Evolutionary conservation across 2,329 filamentous ascomycete species (phyloP).

Genomic region (Cladosporium velox): DNA sequence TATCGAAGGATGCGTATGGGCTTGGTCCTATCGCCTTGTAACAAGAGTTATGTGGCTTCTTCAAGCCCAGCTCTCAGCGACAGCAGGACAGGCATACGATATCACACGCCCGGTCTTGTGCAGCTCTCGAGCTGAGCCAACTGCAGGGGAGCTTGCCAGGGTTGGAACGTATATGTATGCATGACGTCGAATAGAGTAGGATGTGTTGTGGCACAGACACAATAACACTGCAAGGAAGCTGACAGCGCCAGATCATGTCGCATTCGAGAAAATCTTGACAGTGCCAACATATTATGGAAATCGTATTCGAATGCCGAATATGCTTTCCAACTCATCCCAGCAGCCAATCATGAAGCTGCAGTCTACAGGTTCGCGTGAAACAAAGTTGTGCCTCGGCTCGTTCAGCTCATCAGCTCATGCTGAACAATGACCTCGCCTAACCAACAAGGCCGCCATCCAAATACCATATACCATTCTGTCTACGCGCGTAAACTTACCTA

Average conservation of each 20-base stretch:
- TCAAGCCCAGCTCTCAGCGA: neutral
- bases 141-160: constrained; percentile 13
- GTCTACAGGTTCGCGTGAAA: neutral
- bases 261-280: neutral
- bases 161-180: neutral
- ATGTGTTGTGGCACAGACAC: neutral
- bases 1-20: no score
- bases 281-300: neutral
- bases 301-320: neutral
- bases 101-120: neutral
- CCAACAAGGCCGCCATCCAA: neutral
- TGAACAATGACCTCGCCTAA: constrained; percentile 8
- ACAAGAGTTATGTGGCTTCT: neutral
- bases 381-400: constrained; percentile 9
- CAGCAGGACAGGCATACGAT: neutral
- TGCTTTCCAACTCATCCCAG: neutral
- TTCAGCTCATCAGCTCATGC: neutral
- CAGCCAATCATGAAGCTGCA: constrained; percentile 7
- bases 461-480: neutral
- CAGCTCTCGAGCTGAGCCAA: constrained; percentile 4
- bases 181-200: constrained; percentile 8
- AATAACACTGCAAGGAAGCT: neutral
- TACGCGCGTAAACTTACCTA: neutral
- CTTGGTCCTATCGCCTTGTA: neutral
- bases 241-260: neutral